Base-by-base conservation (phyloP, 1,284 basidiomycete species). In the Rhodotorula glutinis region DNA sequence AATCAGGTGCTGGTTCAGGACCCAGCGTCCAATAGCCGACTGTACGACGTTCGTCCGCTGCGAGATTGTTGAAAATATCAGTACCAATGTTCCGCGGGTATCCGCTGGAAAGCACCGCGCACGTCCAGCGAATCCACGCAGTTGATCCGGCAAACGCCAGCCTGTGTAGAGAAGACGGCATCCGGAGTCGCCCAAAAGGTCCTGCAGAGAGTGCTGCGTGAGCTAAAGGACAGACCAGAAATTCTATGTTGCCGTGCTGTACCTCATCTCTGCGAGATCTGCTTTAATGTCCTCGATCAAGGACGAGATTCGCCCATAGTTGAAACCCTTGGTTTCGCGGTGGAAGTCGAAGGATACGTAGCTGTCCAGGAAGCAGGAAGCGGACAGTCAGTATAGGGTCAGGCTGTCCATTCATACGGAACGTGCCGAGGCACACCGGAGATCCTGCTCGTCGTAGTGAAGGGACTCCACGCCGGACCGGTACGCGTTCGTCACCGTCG, bases 261-360 rank as follows among this genome's bases (percentile, higher is more conserved):
- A 88, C 85, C 90, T 90, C 83, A 73, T 92, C 89, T 60, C 83
- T 70, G 88, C 87, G 75, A 94, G 92, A 1, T 83, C 84, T 52
- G 85, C 83, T 69, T 88, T 86, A 77, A 93, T 83, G 43, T 83
- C 78, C n/a, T 82, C 79, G 62, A 91, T 85, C 41, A 98, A 83
- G 67, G 88, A 88, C 10, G 86, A 84, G 61, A 98, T 92, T 67
- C 95, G 94, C 80, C 96, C 93, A 76, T 80, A 95, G 85, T 90
- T 90, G 90, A 93, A 93, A 23, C 92, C 91, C 76, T 85, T 88
- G 10, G 90, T 95, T 78, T 94, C 90, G 13, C 82, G 84, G 78
- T 97, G 94, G 78, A 97, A 97, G 77, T 58, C 62, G 23, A 41
- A 72, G 51, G 63, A 61, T 58, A 70, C 60, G 57, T 67, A 72